Base-by-base conservation (phyloP, 768 basidiomycete genomes). In the Wakefieldia striispora region DNA sequence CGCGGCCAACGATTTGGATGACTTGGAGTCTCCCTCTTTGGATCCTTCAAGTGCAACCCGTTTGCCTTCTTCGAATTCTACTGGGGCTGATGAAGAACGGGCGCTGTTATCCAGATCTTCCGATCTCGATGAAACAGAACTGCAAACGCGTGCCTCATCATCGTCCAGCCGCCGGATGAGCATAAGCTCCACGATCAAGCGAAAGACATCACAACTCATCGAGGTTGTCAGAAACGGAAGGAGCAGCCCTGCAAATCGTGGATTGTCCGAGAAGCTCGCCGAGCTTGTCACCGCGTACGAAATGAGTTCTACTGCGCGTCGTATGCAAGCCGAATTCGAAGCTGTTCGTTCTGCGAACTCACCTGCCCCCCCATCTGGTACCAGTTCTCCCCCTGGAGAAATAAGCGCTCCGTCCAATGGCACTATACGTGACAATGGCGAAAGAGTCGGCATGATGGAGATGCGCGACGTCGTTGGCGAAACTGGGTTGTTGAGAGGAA, bases 261-360 rank as follows among this genome's bases (percentile, higher is more conserved):
- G 67, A 1, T 53, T 86, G 0, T 63, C 83, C 9, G 77, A 83
- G 4, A 81, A 82, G 51, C 78, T 98, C 4, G 76, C 78, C 2
- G 73, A 71, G 17, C 77, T 99, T n/a, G 84, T 95, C 37, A 72
- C 82, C 3, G 80, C 84, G 0, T 95, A 88, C 64, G 75, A 78
- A 41, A 58, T 65, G 9, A 94, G 91, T 62, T 72, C 79, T 12
- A 76, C 94, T 35, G 83, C 88, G 7, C 70, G 72, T 33, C 72
- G 65, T 14, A 81, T 95, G 45, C 73, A 72, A 45, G 73, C 67
- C 7, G 90, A 95, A 55, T 82, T 83, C 33, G 80, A 76, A 36
- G 71, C 70, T 14, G 64, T 80, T 40, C 59, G 53, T 41, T 58
- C 54, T 2, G 45, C 47, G 16, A 57, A 65, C 47, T 45, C 44